Evolutionary conservation across 441 rosid species (phyloP).

Genomic region (Erodium trifolium): DNA sequence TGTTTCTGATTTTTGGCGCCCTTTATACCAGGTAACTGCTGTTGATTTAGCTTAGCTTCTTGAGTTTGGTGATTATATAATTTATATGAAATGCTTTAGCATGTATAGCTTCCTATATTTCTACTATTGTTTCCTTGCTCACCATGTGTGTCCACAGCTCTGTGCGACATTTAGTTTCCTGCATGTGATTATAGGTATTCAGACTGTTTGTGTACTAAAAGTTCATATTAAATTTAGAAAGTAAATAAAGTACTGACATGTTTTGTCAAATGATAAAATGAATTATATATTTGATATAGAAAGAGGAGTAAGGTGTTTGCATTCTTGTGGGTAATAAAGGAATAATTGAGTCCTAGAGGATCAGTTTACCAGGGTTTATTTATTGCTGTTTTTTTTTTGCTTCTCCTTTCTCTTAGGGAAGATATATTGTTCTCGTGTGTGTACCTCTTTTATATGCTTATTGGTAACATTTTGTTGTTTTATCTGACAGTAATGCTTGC

Average conservation of each 20-base stretch:
- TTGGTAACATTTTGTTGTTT: not conserved
- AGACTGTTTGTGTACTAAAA: not conserved
- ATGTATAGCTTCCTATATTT: not conserved
- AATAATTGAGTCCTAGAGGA: not conserved
- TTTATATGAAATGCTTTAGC: not conserved
- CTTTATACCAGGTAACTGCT: slow-evolving; percentile 66
- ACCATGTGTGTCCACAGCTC: not conserved
- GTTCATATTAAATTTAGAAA: not conserved
- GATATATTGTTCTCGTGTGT: not conserved
- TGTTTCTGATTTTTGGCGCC: slow-evolving; percentile 94
- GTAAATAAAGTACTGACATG: slow-evolving; percentile 7
- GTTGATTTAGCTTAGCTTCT: slow-evolving; percentile 10
- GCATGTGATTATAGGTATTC: not conserved
- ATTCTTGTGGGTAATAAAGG: not conserved
- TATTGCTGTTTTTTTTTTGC: slow-evolving; percentile 1
- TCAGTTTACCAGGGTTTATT: not conserved
- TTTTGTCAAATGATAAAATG: not conserved
- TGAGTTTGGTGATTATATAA: not conserved
- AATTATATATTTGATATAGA: not conserved
- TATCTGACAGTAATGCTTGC: not conserved
- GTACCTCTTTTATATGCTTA: not conserved
- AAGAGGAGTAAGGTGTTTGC: not conserved
- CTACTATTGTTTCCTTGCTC: not conserved
- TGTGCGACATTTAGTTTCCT: not conserved
- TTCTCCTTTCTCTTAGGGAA: not conserved